Evolutionary conservation across 768 basidiomycete species (phyloP), one percentile per base, ranked within the genome.

Genomic region (Mycena amicta): DNA sequence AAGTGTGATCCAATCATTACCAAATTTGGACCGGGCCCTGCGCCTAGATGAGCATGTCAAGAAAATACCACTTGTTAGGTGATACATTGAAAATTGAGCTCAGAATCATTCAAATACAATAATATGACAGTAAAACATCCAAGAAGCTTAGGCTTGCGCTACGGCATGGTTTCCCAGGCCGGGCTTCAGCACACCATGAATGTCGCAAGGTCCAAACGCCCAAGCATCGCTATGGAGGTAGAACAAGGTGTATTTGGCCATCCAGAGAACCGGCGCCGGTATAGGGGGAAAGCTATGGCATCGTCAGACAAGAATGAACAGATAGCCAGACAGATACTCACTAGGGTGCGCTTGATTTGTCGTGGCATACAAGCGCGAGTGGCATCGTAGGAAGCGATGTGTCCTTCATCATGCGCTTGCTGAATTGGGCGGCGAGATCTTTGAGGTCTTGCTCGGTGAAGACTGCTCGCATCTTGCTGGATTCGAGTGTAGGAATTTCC

Each of bases 401-500:
- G 1, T 65, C 56, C 26, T 54, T 59, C 4, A 73, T 46, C 3
- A 67, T 55, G 30, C 53, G 28, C 47, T 70, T 70, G 31, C 60
- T 45, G 8, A 72, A 50, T 18, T 58, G 39, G 12, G 41, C 55
- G 12, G 69, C 66, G 20, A 71, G 52, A 3, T 64, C 63, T 39
- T 66, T 56, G n/a, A 73, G 55, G 25, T 71, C 69, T 53, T 66
- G 37, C 37, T 59, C 52, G 15, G 68, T 71, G 54, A 71, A 68
- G 6, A 40, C 60, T n/a, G 63, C 68, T 5, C 66, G 66, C 40
- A 73, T 51, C 33, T 58, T 62, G 46, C 60, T 59, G 5, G 71
- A 60, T 15, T 69, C 66, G 13, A 72, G 53, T 0, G 70, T 70
- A 8, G 59, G 56, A 20, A 73, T 54, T 58, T 73, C 73, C 73